Percentiles rank a stretch among this genome's conserved stretches.
Conservation (phyloP, 2,329 filamentous ascomycete genomes). For the Beauveria sp. region DNA sequence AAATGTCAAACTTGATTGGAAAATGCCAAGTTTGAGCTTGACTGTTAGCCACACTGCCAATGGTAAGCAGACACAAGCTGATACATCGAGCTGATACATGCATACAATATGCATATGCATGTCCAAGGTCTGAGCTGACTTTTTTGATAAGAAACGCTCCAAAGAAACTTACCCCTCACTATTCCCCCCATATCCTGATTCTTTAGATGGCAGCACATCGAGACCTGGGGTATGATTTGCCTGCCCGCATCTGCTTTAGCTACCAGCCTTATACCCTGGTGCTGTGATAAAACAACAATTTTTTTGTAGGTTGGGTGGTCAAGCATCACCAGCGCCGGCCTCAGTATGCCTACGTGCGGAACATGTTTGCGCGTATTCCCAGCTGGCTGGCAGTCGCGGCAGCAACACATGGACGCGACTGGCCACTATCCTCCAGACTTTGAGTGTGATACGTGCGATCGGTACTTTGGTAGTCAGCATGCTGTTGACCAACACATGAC, state of each 20-base stretch:
- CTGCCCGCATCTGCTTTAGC: neutral
- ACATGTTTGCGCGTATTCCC: neutral
- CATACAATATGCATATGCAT: neutral
- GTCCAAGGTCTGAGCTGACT: neutral
- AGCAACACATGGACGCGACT: slow-evolving; percentile 4
- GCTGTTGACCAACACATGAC: neutral
- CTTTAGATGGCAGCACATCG: neutral
- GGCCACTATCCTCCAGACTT: slow-evolving; percentile 13
- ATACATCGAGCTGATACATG: neutral
- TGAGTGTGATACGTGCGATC: neutral
- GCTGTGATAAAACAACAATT: neutral
- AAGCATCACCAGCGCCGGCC: too few species aligned
- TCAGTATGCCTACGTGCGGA: neutral
- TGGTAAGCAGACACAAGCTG: neutral
- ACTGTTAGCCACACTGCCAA: neutral
- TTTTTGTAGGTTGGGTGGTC: too few species aligned
- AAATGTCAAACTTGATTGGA: too few species aligned
- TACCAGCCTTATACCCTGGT: neutral
- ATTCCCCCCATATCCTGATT: neutral
- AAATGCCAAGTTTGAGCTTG: too few species aligned
- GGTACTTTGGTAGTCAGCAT: neutral
- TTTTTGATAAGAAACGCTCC: neutral
- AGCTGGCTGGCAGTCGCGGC: slow-evolving; percentile 12
- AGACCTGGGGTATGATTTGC: neutral
- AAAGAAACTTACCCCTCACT: neutral